Evolutionary conservation across 1,284 basidiomycete species (phyloP), one percentile per base, ranked within the genome.

Genomic region (Pyrrhoderma noxium): DNA sequence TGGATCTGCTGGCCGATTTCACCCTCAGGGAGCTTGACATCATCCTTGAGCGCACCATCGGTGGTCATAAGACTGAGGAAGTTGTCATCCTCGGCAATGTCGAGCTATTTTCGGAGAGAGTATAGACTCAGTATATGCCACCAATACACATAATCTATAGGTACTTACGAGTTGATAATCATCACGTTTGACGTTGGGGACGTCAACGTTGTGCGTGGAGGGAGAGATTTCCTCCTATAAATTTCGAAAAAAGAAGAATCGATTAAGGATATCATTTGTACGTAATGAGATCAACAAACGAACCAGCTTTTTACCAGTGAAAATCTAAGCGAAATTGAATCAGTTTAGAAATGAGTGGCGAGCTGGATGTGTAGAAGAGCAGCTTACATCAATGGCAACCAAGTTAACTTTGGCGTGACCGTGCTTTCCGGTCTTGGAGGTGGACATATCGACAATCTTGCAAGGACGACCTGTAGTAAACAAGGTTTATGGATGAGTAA

Each of bases 321-420:
- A 96, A 72, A 96, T 95, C 92, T 93, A 37, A 22, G 25, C 42
- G 48, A 41, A 39, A 59, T 50, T 21, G 50, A 51, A 49, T 52
- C 43, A 27, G 43, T 11, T 46, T 43, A 43, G 22, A 38, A 51
- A 54, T 52, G 39, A 49, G 38, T 31, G 39, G 4, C 21, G 48
- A 25, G 38, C 45, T 21, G 47, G 53, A 36, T 47, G 21, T 18
- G 34, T 47, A 46, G 39, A 23, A 45, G 46, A 42, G 13, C 19
- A 11, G 79, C 89, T 63, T 67, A 94, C 94, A 76, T 99, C 96
- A 68, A 89, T 89, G 68, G 85, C 96, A 65, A 98, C 83, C 62
- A 99, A 81, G 76, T 99, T 93, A 68, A 98, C 95, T 77, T 99
- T 99, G 72, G 96, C 95, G 79, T 99, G 96, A 66, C 95, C 95